Base-by-base conservation (phyloP, 257 asterid species). In the Nicotiana sylvestris region DNA sequence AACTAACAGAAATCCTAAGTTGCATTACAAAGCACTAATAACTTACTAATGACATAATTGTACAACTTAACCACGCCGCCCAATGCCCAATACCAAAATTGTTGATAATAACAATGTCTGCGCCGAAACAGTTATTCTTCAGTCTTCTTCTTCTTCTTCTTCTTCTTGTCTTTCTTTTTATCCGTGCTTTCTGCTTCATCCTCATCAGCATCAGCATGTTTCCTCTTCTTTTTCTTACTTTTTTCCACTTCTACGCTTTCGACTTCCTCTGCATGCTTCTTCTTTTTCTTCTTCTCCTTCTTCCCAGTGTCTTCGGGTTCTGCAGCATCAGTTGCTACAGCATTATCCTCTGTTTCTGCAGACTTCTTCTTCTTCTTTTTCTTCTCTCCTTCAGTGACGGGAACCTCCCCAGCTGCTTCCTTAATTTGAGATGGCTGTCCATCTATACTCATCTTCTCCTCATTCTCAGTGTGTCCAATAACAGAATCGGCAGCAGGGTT, bases 401-500 rank as follows among this genome's bases (percentile, higher is more conserved):
- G 88, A 53, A 60, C 82, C 85, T 86, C 89, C 32, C 77, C 83
- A 15, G 27, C 90, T 3, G 79, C 86, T 62, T 83, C 85, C 53
- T 83, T 89, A 7, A 25, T 51, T 62, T 82, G 82, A 69, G 21
- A 33, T 18, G 87, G 67, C 6, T 67, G 55, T 81, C 85, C 77
- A 58, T 85, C 83, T 82, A 66, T 32, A 76, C 77, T 49, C 80
- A 49, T 27, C 8, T 27, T 76, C 60, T 67, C 90, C 25, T 82
- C 83, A 81, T 89, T 81, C 81, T 85, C 89, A n/a, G 89, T 80
- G 2, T 79, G 91, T 39, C 91, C 89, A 58, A 91, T 88, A 65
- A 90, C 55, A 29, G 97, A 86, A 82, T 92, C 98, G 1, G 97
- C 92, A n/a, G 97, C 86, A 56, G 97, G 92, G 82, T 94, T 94